These are phyloP conservation scores for Elongisporangium anandrum DNA, from an alignment of 352 stramenopile genomes.

Conservation along the genomic window DNA sequence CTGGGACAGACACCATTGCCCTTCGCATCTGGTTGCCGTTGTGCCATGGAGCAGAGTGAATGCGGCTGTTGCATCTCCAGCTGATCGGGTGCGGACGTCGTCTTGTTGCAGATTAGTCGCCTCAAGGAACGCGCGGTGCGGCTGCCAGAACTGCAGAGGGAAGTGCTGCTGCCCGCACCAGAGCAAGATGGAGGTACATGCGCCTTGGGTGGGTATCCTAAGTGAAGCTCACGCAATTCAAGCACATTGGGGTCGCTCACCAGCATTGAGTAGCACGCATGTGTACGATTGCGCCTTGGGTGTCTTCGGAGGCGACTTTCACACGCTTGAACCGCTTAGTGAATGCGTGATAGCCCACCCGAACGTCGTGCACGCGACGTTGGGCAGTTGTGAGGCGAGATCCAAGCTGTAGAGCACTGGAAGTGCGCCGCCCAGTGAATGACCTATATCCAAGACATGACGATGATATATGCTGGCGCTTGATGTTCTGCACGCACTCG, in stretches of 20 bases:
- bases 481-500: slow-evolving; percentile 17
- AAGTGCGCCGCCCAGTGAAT: slow-evolving; percentile 37
- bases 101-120: neutral
- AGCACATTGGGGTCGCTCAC: slow-evolving; percentile 36
- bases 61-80: neutral
- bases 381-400: slow-evolving; percentile 18
- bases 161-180: slow-evolving; percentile 25
- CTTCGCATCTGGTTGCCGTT: too few species aligned
- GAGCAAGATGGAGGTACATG: slow-evolving; percentile 26
- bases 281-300: slow-evolving; percentile 33
- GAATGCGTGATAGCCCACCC: slow-evolving; percentile 38
- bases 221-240: slow-evolving; percentile 29
- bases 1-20: neutral
- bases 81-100: neutral
- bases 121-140: too few species aligned
- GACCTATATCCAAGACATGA: slow-evolving; percentile 26
- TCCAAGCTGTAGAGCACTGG: slow-evolving; percentile 38
- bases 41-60: neutral
- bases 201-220: slow-evolving; percentile 30
- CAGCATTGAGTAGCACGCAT: slow-evolving; percentile 31
- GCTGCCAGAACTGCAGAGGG: too few species aligned
- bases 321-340: slow-evolving; percentile 23
- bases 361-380: slow-evolving; percentile 38
- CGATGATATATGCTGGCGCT: too few species aligned
- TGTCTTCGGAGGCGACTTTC: slow-evolving; percentile 33